Evolutionary conservation across 2,329 filamentous ascomycete genomes (phyloP), one percentile per base, ranked within the genome.

Genomic region (Clarireedia paspali): DNA sequence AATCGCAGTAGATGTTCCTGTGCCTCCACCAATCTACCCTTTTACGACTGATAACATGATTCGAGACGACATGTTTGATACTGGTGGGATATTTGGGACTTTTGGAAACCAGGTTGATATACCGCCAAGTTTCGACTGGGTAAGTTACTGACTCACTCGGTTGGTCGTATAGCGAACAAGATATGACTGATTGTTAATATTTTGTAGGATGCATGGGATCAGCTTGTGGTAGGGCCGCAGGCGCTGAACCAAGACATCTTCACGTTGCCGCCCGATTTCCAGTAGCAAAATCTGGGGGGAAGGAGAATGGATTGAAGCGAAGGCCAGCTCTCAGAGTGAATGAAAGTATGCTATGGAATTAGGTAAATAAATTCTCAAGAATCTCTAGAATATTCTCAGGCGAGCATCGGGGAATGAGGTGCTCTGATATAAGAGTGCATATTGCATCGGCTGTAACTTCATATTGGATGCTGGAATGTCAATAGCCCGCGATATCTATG

Each of bases 111-210:
- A 63, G 47, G 47, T 62, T 36, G 53, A 57, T 9, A 30, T 60
- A 2, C 57, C 61, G 1, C 53, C 51, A 20, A 59, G 63, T 50
- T 63, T 64, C 38, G 55, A 64, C 46, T 64, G 62, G 63, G 62
- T 65, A 44, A 46, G 38, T 23, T 53, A 58, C 57, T 39, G 1
- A 4, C n/a, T 14, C 26, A 12, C 14, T 34, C 9, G 30, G 30
- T 34, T 4, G 30, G 30, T 12, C 10, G 30, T 34, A 34, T 34
- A 12, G 5, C 2, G 10, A 34, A 34, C 30, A 9, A 10, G 30
- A 34, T 34, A 12, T 34, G 30, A n/a, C 6, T 47, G 24, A 15
- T 50, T 38, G 15, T 45, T 27, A 14, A 34, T 1, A 10, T 44
- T 12, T 20, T 34, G 14, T 42, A 63, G 64, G 62, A 62, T 55